phyloP scores from a whole-genome alignment of 352 stramenopile species.

The Pythium phragmiticola region DNA sequence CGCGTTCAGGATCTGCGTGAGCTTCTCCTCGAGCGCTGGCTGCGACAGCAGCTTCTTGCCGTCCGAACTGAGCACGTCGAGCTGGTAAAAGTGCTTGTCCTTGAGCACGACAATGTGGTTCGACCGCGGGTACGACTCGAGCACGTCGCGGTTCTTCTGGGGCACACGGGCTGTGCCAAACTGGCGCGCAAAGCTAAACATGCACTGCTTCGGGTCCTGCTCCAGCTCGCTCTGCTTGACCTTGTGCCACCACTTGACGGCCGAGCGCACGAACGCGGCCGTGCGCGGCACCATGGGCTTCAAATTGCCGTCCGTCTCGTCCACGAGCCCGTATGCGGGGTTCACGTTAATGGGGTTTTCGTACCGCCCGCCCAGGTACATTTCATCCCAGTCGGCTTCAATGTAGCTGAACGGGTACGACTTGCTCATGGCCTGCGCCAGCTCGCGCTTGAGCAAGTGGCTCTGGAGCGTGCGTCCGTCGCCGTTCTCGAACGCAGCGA shows the following conservation, averaged over 20 bases:
- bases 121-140: constrained; percentile 72
- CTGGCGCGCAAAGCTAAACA: constrained; percentile 86
- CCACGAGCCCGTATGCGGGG: constrained; percentile 81
- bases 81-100: constrained; percentile 80
- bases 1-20: constrained; percentile 68
- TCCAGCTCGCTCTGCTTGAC: constrained; percentile 87
- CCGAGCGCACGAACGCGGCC: constrained; percentile 76
- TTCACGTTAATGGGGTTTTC: constrained; percentile 91
- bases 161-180: constrained; percentile 86
- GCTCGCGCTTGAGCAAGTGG: constrained; percentile 46
- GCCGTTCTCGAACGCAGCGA: constrained; percentile 41
- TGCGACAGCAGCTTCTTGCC: constrained; percentile 84
- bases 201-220: constrained; percentile 89
- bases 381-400: constrained; percentile 89
- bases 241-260: constrained; percentile 88
- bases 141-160: constrained; percentile 61
- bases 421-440: constrained; percentile 71
- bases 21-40: constrained; percentile 53
- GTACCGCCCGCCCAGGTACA: constrained; percentile 90
- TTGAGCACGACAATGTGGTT: constrained; percentile 90
- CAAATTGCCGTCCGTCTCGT: constrained; percentile 78
- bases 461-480: constrained; percentile 39
- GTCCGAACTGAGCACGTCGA: constrained; percentile 79
- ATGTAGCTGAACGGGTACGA: constrained; percentile 94
- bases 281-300: constrained; percentile 67